Percentiles rank a stretch among this genome's conserved stretches.
phyloP scores from a whole-genome alignment of 2,329 filamentous ascomycete species.

The Sarocladiaceae sp. region DNA sequence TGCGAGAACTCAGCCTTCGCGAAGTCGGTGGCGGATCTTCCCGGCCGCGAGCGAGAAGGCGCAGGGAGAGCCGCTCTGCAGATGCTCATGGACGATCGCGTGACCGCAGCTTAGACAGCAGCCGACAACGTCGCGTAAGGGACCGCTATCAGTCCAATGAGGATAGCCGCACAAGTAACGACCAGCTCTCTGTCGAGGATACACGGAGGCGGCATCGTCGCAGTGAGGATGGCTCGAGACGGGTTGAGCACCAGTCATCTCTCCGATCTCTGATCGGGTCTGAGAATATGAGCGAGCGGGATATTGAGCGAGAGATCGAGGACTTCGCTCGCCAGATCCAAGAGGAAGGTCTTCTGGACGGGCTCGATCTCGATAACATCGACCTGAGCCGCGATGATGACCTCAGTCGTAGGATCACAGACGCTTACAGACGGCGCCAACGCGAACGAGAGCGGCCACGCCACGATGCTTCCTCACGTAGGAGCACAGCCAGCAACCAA shows the following conservation, averaged over 20 bases:
- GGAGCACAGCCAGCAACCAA: constrained; percentile 30
- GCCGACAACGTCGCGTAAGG: constrained; percentile 21
- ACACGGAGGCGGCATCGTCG: constrained; percentile 26
- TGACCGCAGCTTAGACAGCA: constrained; percentile 21
- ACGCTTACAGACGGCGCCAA: constrained; percentile 76
- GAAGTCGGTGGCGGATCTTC: constrained; percentile 50
- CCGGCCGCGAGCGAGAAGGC: constrained; percentile 23
- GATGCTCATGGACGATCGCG: constrained; percentile 20
- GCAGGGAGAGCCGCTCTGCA: constrained; percentile 27
- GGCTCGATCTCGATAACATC: constrained; percentile 81
- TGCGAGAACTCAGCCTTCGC: constrained; percentile 66
- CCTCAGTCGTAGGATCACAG: constrained; percentile 82
- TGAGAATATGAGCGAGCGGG: constrained; percentile 67
- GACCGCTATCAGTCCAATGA: constrained; percentile 9
- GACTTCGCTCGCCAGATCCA: constrained; percentile 86
- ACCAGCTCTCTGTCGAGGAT: constrained; percentile 31
- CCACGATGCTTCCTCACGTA: constrained; percentile 35
- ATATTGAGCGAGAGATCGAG: constrained; percentile 82
- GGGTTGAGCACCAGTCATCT: constrained; percentile 84
- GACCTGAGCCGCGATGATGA: constrained; percentile 81
- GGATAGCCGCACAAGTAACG: constrained; percentile 21
- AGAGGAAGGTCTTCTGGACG: constrained; percentile 80
- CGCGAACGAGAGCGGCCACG: constrained; percentile 41
- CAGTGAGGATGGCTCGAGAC: constrained; percentile 46
- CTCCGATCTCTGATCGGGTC: constrained; percentile 77